Conservation (phyloP, 805 yeast species). For the Candida mattraensis region DNA sequence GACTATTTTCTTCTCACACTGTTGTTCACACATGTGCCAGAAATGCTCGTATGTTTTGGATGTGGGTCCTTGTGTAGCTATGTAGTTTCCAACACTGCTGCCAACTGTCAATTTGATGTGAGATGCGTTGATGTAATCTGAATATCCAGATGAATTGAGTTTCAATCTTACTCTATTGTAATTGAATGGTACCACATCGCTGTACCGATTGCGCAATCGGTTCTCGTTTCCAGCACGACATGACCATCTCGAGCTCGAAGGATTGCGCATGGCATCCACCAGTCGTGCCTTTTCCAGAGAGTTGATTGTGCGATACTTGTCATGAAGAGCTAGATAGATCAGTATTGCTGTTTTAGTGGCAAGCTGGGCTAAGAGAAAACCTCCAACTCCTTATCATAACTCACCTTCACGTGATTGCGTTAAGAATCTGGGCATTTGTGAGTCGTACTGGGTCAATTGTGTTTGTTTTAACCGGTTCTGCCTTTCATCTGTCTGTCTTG, state of each 20-base stretch:
- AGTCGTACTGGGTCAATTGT: not conserved
- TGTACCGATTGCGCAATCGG: slow-evolving; percentile 52
- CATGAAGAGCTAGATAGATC: slow-evolving; percentile 13
- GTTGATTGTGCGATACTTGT: slow-evolving; percentile 17
- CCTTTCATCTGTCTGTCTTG: too few relatives aligned
- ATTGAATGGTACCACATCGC: slow-evolving; percentile 67
- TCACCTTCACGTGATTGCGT: slow-evolving; percentile 23
- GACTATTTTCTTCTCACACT: slow-evolving; percentile 37
- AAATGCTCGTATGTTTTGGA: slow-evolving; percentile 40
- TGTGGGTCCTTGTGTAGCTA: slow-evolving; percentile 73
- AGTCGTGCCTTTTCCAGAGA: slow-evolving; percentile 18
- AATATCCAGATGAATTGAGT: slow-evolving; percentile 21
- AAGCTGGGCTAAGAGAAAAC: not conserved
- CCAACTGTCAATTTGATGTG: slow-evolving; percentile 24
- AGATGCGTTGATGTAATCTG: slow-evolving; percentile 42
- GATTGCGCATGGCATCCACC: slow-evolving; percentile 19
- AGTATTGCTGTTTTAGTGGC: not conserved
- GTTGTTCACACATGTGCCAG: slow-evolving; percentile 42
- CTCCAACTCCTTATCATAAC: slow-evolving; percentile 3
- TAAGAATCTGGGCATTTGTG: slow-evolving; percentile 25
- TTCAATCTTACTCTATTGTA: slow-evolving; percentile 49
- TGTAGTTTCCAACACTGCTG: slow-evolving; percentile 38
- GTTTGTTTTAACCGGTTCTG: not conserved
- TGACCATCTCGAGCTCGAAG: slow-evolving; percentile 21
- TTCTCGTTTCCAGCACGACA: slow-evolving; percentile 13